Evolutionary conservation across 2,329 filamentous ascomycete species (phyloP), one percentile per base, ranked within the genome.

Genomic region (Oidium heveae): DNA sequence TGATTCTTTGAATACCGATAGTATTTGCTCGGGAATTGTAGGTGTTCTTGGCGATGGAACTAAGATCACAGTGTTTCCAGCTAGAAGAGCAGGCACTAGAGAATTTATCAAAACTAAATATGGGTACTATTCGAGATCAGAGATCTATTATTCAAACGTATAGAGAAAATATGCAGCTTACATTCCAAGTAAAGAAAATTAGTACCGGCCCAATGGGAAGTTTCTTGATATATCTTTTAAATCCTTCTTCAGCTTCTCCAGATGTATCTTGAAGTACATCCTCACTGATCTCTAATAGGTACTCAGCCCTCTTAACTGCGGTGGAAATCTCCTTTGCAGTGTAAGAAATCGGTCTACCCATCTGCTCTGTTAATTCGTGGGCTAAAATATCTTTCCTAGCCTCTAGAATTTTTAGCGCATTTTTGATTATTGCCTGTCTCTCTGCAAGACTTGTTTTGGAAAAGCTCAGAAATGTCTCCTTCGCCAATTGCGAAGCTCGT

Each of bases 11-110:
- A 96, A 94, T 54, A 84, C 77, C 59, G 81, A 74, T 55, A 82
- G 71, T 20, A 94, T 76, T 57, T 86, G 86, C 71, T 96, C 89
- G 44, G 79, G 88, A 58, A 94, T 81, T 0, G 88, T 94, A 1
- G 89, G 89, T 1, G 89, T 95, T 68, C 96, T 89, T 10, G 89
- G 89, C 6, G 86, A 94, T 22, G 89, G 89, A 71, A 96, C 96
- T 56, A 96, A 71, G 57, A 96, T 91, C 56, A 96, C 85, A 4
- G 83, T 81, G 69, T 95, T 94, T 44, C 89, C 89, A 33, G 85
- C 79, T 41, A 96, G 74, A 41, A 96, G 74, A n/a, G 89, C 89
- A 18, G 89, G 89, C 58, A 96, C 79, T 56, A 96, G 73, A 13
- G 86, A 88, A 72, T 96, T 96, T 65, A 95, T 78, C 33, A 95